Evolutionary conservation across 305 asterid genomes (phyloP).

Genomic region (Vinca major): DNA sequence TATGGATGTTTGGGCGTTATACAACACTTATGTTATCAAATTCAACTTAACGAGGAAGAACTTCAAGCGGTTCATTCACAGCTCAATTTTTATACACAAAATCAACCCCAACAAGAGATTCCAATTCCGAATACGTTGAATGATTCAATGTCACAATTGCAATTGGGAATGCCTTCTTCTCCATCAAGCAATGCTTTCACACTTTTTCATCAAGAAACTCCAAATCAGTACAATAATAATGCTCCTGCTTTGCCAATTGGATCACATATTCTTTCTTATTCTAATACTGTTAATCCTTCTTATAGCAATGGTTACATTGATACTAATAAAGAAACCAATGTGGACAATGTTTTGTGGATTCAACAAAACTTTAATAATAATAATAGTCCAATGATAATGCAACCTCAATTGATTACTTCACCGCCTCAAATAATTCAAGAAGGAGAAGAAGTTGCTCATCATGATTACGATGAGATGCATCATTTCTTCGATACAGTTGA

Average conservation of each 20-base stretch:
- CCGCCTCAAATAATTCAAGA: conserved; percentile 19
- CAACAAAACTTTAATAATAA: conserved; percentile 40
- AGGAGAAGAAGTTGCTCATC: conserved; percentile 26
- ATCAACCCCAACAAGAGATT: conserved; percentile 39
- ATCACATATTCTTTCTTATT: conserved; percentile 21
- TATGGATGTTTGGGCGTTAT: conserved; percentile 53
- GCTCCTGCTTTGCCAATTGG: conserved; percentile 19
- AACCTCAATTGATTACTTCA: conserved; percentile 28
- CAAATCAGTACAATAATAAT: conserved; percentile 21
- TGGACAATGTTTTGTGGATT: conserved; percentile 37
- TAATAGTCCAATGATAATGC: conserved; percentile 30
- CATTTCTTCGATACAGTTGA: conserved; percentile 56
- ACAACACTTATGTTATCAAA: conserved; percentile 35
- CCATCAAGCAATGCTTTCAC: conserved; percentile 24
- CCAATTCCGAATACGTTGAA: conserved; percentile 12
- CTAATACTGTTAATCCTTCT: conserved; percentile 24
- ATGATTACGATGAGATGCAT: conserved; percentile 54
- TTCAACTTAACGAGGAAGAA: conserved; percentile 55
- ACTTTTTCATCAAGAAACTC: conserved; percentile 30
- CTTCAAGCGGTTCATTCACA: conserved; percentile 55
- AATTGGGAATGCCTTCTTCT: conserved; percentile 54
- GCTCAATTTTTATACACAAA: conserved; percentile 45
- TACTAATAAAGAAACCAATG: conserved; percentile 39
- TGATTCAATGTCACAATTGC: conserved; percentile 56
- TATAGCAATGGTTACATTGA: conserved; percentile 26